phyloP scores from a whole-genome alignment of 2,329 filamentous ascomycete genomes.

The Diaporthe helianthi region DNA sequence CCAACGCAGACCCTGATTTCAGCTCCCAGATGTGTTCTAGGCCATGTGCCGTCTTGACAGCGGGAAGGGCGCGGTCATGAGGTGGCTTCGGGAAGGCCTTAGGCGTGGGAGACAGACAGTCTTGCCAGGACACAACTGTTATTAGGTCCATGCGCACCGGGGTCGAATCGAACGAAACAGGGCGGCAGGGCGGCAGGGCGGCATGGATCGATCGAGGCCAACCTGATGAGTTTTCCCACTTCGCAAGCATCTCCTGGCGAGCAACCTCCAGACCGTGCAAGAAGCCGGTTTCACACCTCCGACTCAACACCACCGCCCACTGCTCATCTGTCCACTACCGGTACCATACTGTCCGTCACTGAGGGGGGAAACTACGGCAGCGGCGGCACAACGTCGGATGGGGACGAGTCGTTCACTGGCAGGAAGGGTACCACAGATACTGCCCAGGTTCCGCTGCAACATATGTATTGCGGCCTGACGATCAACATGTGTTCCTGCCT shows the following conservation, averaged over 20 bases:
- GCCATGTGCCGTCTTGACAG: conserved; percentile 17
- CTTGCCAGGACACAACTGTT: too few species aligned
- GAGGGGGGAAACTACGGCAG: conserved; percentile 7
- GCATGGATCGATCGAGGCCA: not conserved
- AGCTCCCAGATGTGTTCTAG: conserved; percentile 8
- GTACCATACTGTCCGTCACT: not conserved
- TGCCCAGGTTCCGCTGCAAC: conserved; percentile 18
- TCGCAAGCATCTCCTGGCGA: conserved; percentile 24
- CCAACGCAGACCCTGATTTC: conserved; percentile 9
- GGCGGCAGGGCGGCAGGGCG: too few species aligned
- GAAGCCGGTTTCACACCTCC: conserved; percentile 22
- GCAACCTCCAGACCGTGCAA: conserved; percentile 14
- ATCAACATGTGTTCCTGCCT: conserved; percentile 1
- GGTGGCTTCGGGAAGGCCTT: conserved; percentile 9
- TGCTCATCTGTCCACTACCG: conserved; percentile 1
- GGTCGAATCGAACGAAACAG: not conserved
- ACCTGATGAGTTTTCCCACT: conserved; percentile 9
- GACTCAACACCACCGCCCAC: conserved; percentile 15
- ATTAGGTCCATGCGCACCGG: not conserved
- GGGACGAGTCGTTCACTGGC: conserved; percentile 16
- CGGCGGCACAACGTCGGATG: conserved; percentile 13
- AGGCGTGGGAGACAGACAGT: not conserved
- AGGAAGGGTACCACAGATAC: conserved; percentile 2
- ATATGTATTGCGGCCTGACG: conserved; percentile 23
- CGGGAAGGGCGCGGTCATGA: conserved; percentile 23